Evolutionary conservation across 1,284 basidiomycete genomes (phyloP).

Genomic region (Ceraceosorus guamensis): DNA sequence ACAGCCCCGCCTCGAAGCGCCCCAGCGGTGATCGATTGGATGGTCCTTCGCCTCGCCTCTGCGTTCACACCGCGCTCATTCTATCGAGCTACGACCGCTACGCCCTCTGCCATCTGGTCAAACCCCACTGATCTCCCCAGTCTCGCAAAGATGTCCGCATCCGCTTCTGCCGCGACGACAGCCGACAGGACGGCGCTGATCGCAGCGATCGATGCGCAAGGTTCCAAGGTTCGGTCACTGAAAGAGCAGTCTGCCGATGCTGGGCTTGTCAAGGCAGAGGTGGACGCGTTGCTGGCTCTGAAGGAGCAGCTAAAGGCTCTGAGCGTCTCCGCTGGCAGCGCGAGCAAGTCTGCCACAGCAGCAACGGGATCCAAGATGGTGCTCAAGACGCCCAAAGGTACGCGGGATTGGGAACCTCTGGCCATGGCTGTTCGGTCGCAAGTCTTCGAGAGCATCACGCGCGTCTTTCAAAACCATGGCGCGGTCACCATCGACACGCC

Average conservation of each 20-base stretch:
- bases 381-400: slow-evolving; percentile 62
- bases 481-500: slow-evolving; percentile 92
- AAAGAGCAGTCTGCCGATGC: slow-evolving; percentile 22
- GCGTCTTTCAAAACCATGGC: slow-evolving; percentile 80
- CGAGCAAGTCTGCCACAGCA: slow-evolving; percentile 4
- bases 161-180: too few relatives aligned
- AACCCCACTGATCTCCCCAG: too few relatives aligned
- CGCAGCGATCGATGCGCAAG: slow-evolving; percentile 28
- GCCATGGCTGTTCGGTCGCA: slow-evolving; percentile 87
- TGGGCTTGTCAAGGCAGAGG: slow-evolving; percentile 24
- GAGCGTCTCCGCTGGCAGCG: slow-evolving; percentile 10
- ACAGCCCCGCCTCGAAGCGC: too few relatives aligned
- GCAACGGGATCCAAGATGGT: slow-evolving; percentile 34
- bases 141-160: too few relatives aligned
- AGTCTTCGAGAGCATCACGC: slow-evolving; percentile 81
- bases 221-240: slow-evolving; percentile 32
- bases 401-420: slow-evolving; percentile 87
- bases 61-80: too few relatives aligned
- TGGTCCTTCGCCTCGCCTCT: too few relatives aligned
- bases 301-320: slow-evolving; percentile 29
- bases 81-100: too few relatives aligned
- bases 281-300: slow-evolving; percentile 28
- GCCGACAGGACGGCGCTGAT: slow-evolving; percentile 13
- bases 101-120: too few relatives aligned
- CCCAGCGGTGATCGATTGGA: too few relatives aligned